These are phyloP conservation scores for Prunus salicina DNA, from an alignment of 306 rosid species.

Conservation along the genomic window DNA sequence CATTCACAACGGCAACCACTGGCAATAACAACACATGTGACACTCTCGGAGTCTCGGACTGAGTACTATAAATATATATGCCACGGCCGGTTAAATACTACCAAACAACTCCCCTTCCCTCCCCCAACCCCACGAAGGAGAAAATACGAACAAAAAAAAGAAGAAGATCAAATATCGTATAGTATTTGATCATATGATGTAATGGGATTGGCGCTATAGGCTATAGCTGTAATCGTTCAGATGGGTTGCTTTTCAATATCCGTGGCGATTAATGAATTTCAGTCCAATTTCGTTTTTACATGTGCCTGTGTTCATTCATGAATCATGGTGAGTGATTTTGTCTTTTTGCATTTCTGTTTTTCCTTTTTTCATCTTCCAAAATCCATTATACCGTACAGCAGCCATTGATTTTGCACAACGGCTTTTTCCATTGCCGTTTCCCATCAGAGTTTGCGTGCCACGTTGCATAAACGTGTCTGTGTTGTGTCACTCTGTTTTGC, in stretches of 20 bases:
- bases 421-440: neutral
- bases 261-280: slow-evolving; percentile 39
- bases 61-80: neutral
- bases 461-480: neutral
- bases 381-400: neutral
- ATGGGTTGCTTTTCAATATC: slow-evolving; percentile 26
- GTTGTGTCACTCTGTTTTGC: neutral
- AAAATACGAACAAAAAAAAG: neutral
- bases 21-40: slow-evolving; percentile 43
- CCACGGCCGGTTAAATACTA: slow-evolving; percentile 7
- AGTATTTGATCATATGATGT: slow-evolving; percentile 14
- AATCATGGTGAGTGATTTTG: slow-evolving; percentile 18
- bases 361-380: no score
- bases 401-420: neutral
- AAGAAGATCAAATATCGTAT: neutral
- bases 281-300: slow-evolving; percentile 17
- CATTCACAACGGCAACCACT: slow-evolving; percentile 66
- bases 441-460: neutral
- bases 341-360: no score
- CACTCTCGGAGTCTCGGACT: neutral
- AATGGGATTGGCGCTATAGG: slow-evolving; percentile 15
- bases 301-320: neutral
- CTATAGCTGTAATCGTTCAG: slow-evolving; percentile 29
- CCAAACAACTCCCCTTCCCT: neutral
- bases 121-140: neutral